Percentiles rank a stretch among this genome's conserved stretches.
phyloP scores from a whole-genome alignment of 495 filamentous ascomycete genomes.

The Chaetomium cochliodes region DNA sequence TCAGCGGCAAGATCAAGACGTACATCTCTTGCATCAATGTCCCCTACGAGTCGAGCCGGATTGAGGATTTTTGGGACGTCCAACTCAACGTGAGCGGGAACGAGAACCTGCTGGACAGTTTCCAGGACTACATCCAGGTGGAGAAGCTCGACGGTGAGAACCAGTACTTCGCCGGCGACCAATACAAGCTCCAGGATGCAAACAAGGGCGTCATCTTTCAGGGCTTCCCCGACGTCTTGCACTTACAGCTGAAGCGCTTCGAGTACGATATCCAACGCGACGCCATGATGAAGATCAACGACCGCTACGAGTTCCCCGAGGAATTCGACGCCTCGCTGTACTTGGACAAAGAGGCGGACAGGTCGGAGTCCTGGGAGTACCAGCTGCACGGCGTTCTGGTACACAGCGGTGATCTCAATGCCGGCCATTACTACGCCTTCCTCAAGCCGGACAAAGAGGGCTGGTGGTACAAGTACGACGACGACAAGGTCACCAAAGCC shows the following conservation, averaged over 20 bases:
- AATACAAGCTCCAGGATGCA: conserved; percentile 90
- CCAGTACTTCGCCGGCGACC: conserved; percentile 88
- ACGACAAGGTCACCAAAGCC: conserved; percentile 91
- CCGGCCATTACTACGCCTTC: conserved; percentile 99
- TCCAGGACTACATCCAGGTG: conserved; percentile 92
- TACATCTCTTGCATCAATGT: conserved; percentile 99
- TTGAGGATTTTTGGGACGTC: conserved; percentile 99
- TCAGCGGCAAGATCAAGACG: conserved; percentile 95
- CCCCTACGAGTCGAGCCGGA: conserved; percentile 87
- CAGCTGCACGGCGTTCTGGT: conserved; percentile 93
- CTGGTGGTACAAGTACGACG: conserved; percentile 95
- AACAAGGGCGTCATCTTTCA: conserved; percentile 97
- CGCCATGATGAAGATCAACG: conserved; percentile 99
- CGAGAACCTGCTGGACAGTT: conserved; percentile 88
- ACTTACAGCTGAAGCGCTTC: conserved; percentile 96
- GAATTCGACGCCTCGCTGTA: conserved; percentile 87
- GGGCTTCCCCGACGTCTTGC: conserved; percentile 90
- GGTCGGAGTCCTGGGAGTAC: conserved; percentile 84
- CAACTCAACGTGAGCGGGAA: conserved; percentile 95
- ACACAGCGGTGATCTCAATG: conserved; percentile 93
- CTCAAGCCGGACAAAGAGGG: conserved; percentile 89
- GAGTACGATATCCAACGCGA: conserved; percentile 95
- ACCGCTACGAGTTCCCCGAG: conserved; percentile 95
- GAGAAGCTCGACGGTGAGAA: conserved; percentile 98
- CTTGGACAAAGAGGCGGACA: conserved; percentile 81